These are phyloP conservation scores for Rhypophila decipiens DNA, from an alignment of 495 filamentous ascomycete species.

Conservation along the genomic window DNA sequence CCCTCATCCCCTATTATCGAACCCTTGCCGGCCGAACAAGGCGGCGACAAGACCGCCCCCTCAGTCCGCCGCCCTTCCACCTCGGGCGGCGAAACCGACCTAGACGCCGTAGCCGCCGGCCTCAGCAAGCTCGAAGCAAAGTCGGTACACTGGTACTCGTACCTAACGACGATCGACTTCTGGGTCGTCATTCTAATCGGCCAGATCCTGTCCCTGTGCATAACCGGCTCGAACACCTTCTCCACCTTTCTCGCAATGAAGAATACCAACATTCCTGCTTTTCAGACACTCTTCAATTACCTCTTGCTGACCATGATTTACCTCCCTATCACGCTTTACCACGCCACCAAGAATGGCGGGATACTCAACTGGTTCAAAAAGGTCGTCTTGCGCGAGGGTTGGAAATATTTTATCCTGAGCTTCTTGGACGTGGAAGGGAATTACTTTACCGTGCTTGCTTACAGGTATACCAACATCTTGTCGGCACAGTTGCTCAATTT, in stretches of 20 bases:
- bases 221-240: slow-evolving; percentile 86
- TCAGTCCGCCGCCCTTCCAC: slow-evolving; percentile 11
- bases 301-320: slow-evolving; percentile 77
- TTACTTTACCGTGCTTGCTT: slow-evolving; percentile 94
- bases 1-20: too few species aligned
- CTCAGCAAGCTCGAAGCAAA: slow-evolving; percentile 37
- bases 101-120: slow-evolving; percentile 27
- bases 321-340: slow-evolving; percentile 73
- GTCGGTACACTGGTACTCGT: slow-evolving; percentile 64
- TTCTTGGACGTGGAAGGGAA: slow-evolving; percentile 96
- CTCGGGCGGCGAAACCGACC: slow-evolving; percentile 18
- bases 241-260: slow-evolving; percentile 61
- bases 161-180: slow-evolving; percentile 78
- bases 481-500: slow-evolving; percentile 96
- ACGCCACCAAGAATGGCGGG: too few species aligned
- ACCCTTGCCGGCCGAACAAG: background rate
- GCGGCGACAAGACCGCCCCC: slow-evolving; percentile 5
- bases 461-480: slow-evolving; percentile 84
- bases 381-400: slow-evolving; percentile 64
- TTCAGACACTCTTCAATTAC: slow-evolving; percentile 95
- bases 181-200: slow-evolving; percentile 76
- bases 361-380: too few species aligned
- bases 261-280: slow-evolving; percentile 84
- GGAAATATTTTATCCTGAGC: slow-evolving; percentile 89
- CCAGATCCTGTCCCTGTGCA: slow-evolving; percentile 81